Evolutionary conservation across 352 stramenopile species (phyloP), one percentile per base, ranked within the genome.

Genomic region (Phytophthora citrophthora): DNA sequence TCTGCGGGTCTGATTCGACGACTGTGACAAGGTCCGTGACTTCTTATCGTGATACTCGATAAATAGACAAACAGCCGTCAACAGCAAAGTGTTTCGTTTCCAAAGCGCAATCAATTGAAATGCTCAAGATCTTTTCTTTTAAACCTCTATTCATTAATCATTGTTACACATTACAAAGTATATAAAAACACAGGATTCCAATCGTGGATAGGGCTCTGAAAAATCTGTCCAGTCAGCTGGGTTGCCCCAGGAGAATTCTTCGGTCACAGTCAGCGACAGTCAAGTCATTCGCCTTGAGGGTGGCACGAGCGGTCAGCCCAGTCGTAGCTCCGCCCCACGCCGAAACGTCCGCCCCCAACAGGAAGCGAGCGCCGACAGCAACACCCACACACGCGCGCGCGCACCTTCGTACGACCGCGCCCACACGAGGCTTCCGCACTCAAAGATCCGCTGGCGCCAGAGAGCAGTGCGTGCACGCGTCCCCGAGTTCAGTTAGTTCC

Each of bases 191-290:
- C 26, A 54, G 40, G 38, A 43, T 43, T 46, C 12, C 3, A 20
- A 31, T 15, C 29, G 57, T 44, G 61, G 44, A 5, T 68, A 20
- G 61, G 64, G 46, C 18, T 49, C 27, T 38, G 40, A 68, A 74
- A 72, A 77, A 74, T 74, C 58, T 77, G 64, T 63, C 54, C 49
- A 15, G 58, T 69, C 63, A 76, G 55, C 68, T 72, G 68, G 36
- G 54, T 64, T 55, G 55, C 51, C 15, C 20, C 23, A 47, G 51
- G 68, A 70, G 58, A 70, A 70, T 65, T 70, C 53, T 64, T 55
- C 38, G 34, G 55, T 57, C 56, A 54, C 38, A 64, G 39, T 68
- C 53, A n/a, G 27, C 36, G 44, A 31, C 41, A 46, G 18, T 49
- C 54, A 62, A 54, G 46, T 61, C 49, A 58, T 46, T 61, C 38